Base-by-base conservation (phyloP, 176 grass and related monocot genomes). In the Cenchrus purpureus region DNA sequence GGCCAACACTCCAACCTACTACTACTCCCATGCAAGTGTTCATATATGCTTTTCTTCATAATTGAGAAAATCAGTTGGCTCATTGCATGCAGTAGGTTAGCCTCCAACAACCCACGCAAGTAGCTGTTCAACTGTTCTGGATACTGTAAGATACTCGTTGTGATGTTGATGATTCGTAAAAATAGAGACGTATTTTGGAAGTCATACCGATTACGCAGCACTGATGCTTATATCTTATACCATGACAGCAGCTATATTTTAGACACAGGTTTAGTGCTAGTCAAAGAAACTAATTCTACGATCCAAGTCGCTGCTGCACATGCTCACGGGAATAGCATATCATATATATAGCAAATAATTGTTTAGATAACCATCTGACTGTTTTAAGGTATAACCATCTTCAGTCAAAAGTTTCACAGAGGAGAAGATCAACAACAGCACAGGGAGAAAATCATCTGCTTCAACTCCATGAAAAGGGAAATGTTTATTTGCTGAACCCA, bases 221-320 rank as follows among this genome's bases (percentile, higher is more conserved):
- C 31, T 4, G 73, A 10, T 68, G 49, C 32, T 67, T 57, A 51
- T 40, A 40, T 56, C 20, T 68, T 32, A 62, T 4, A 66, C 49
- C 13, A 25, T 20, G 8, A 4, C 5, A 34, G 66, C 20, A 71
- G 25, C 45, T 62, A 51, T 74, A 76, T 54, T 85, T 85, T 76
- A 53, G 70, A 25, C 65, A 71, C 16, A 17, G 65, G 48, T 73
- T 88, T 56, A 45, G 46, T 37, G 17, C 64, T 76, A 57, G 64
- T 86, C 88, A 86, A 86, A 71, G 64, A 63, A 80, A 64, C 65
- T 22, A 51, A 82, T 63, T 80, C 46, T 34, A 75, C 44, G 76
- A 54, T 16, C 31, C 69, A 76, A 52, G 50, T 86, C 71, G 70
- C 64, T 19, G 25, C 5, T 65, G 65, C 65, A 78, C 56, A 86